Evolutionary conservation across 106 monocot genomes (phyloP).

Genomic region (Acorus calamus): DNA sequence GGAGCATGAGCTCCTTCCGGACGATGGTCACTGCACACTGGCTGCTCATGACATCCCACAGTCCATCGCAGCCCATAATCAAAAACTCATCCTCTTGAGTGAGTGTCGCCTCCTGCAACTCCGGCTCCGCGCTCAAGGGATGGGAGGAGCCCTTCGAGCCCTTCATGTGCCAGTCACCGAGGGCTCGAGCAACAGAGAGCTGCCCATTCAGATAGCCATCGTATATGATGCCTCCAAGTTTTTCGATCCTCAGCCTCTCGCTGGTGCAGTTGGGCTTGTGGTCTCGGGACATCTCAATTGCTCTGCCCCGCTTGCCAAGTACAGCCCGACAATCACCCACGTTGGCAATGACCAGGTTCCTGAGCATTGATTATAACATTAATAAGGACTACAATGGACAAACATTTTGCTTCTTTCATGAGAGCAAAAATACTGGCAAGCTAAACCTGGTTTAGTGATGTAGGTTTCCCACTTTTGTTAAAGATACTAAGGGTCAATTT

Average conservation of each 20-base stretch:
- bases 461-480: no score
- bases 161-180: slow-evolving; percentile 64
- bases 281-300: slow-evolving; percentile 43
- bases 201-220: slow-evolving; percentile 58
- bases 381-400: background rate
- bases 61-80: slow-evolving; percentile 46
- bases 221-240: slow-evolving; percentile 35
- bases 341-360: slow-evolving; percentile 41
- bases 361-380: background rate
- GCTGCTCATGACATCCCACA: slow-evolving; percentile 65
- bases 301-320: slow-evolving; percentile 43
- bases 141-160: slow-evolving; percentile 38
- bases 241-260: slow-evolving; percentile 37
- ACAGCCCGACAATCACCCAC: slow-evolving; percentile 53
- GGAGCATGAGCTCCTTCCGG: slow-evolving; percentile 40
- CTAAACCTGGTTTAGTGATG: no score
- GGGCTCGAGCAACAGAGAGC: slow-evolving; percentile 43
- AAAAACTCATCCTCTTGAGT: slow-evolving; percentile 49
- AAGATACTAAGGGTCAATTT: no score
- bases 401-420: no score
- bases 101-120: slow-evolving; percentile 28
- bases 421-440: no score
- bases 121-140: slow-evolving; percentile 40
- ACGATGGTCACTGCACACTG: slow-evolving; percentile 50
- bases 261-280: slow-evolving; percentile 45